Base-by-base conservation (phyloP, 176 grass and related monocot species). In the Bothriochloa decipiens region DNA sequence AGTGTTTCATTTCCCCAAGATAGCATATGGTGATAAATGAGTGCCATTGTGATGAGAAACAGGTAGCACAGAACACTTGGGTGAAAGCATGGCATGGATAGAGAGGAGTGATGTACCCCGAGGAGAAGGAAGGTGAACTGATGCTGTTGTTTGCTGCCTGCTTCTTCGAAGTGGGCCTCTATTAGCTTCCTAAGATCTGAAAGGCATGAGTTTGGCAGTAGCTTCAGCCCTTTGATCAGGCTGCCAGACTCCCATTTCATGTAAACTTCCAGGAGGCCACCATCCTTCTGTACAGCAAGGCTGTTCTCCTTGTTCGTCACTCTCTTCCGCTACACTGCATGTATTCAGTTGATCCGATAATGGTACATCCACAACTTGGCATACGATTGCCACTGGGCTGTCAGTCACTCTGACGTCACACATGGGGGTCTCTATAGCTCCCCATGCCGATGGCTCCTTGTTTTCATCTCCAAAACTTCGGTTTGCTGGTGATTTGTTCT, bases 211-310 rank as follows among this genome's bases (percentile, higher is more conserved):
- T 80, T 92, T 18, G 13, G 87, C 53, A 84, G 67, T 26, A 93
- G 41, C 77, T 91, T 95, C 23, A 95, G 49, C 55, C 94, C 88
- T 70, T 85, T 95, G 41, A 95, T 91, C 43, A 93, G 78, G 63
- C 64, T 91, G 35, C 92, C 92, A 0, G 92, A 85, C 82, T 98
- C 95, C 95, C 95, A 98, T 79, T 98, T 98, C 15, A 98, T 90
- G 88, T 93, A 98, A 23, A 98, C 89, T 18, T 98, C 95, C 72
- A 91, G 25, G 73, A 91, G 76, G 49, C 78, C 66, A 0, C 25
- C 65, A 29, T 84, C 79, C 66, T 74, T 74, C 66, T 76, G 72
- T 67, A 49, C 85, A 76, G 46, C 70, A 52, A 40, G 58, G 17
- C 11, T 69, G 25, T 88, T 88, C 76, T 79, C 67, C 85, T 88